Conservation (phyloP, 768 basidiomycete species). For the Lentinula edodes region DNA sequence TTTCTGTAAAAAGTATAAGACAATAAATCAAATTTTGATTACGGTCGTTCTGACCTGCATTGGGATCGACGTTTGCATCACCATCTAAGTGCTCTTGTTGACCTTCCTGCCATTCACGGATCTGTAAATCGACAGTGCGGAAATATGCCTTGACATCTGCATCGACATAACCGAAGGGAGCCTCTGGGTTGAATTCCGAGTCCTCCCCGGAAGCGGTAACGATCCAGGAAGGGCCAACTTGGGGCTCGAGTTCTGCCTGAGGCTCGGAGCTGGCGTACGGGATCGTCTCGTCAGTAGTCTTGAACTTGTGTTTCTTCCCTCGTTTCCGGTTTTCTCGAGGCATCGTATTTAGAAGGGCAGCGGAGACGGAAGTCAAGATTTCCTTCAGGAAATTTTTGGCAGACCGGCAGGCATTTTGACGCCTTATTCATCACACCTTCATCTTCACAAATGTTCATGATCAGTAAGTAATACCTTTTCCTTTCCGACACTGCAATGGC, state of each 20-base stretch:
- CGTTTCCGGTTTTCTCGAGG: constrained; percentile 72
- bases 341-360: constrained; percentile 31
- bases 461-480: neutral
- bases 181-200: constrained; percentile 46
- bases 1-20: constrained; percentile 38
- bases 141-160: constrained; percentile 92
- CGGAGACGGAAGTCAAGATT: neutral
- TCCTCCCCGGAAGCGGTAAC: constrained; percentile 33
- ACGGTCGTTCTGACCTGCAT: constrained; percentile 46
- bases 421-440: neutral
- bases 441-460: neutral
- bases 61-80: constrained; percentile 53
- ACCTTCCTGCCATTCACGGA: constrained; percentile 78
- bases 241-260: constrained; percentile 4
- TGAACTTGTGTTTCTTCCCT: constrained; percentile 66
- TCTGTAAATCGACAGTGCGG: constrained; percentile 79
- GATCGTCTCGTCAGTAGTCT: constrained; percentile 25
- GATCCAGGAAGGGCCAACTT: constrained; percentile 68
- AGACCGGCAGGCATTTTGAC: neutral
- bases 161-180: constrained; percentile 88
- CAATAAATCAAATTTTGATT: neutral
- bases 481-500: constrained; percentile 19
- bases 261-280: constrained; percentile 13
- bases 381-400: neutral
- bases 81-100: constrained; percentile 33